A percentile compares a stretch with the other conserved stretches of the same genome.
Conservation (phyloP, 257 asterid genomes). For the Coffea canephora region DNA sequence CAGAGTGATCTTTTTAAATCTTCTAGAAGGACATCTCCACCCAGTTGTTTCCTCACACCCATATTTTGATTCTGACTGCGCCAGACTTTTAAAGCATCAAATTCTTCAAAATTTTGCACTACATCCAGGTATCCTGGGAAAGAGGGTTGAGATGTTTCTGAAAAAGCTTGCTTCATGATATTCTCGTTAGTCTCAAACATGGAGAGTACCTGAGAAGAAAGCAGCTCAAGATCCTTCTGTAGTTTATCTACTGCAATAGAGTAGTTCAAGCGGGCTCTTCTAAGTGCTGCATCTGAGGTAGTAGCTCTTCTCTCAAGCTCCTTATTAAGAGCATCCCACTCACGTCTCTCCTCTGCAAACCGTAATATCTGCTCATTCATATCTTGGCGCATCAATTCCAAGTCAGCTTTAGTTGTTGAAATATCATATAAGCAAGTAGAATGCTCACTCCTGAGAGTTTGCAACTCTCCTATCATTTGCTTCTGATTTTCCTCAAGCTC, state of each 20-base stretch:
- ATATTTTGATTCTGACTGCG: slow-evolving; percentile 37
- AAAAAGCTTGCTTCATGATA: slow-evolving; percentile 80
- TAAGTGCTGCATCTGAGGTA: slow-evolving; percentile 77
- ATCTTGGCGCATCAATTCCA: slow-evolving; percentile 57
- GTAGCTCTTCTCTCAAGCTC: slow-evolving; percentile 80
- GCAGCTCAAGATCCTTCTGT: slow-evolving; percentile 92
- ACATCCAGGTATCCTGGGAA: slow-evolving; percentile 21
- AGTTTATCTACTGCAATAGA: slow-evolving; percentile 90
- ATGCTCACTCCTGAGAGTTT: slow-evolving; percentile 71
- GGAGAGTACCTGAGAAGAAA: slow-evolving; percentile 89
- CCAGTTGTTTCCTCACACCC: slow-evolving; percentile 38
- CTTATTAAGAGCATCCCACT: slow-evolving; percentile 59
- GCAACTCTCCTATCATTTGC: slow-evolving; percentile 76
- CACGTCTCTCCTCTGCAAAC: slow-evolving; percentile 63
- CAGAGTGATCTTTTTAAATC: slow-evolving; percentile 78
- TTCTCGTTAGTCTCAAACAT: slow-evolving; percentile 86
- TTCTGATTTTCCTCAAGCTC: slow-evolving; percentile 96
- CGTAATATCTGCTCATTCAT: slow-evolving; percentile 55
- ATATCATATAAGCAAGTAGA: slow-evolving; percentile 69
- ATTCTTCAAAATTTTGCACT: slow-evolving; percentile 35
- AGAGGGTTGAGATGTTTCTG: slow-evolving; percentile 42
- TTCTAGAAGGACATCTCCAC: slow-evolving; percentile 73
- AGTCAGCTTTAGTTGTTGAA: slow-evolving; percentile 61
- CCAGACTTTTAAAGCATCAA: slow-evolving; percentile 28
- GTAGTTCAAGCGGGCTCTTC: slow-evolving; percentile 91